Conservation (phyloP, 169 alveolate genomes). For the Cryptosporidium sp. region DNA sequence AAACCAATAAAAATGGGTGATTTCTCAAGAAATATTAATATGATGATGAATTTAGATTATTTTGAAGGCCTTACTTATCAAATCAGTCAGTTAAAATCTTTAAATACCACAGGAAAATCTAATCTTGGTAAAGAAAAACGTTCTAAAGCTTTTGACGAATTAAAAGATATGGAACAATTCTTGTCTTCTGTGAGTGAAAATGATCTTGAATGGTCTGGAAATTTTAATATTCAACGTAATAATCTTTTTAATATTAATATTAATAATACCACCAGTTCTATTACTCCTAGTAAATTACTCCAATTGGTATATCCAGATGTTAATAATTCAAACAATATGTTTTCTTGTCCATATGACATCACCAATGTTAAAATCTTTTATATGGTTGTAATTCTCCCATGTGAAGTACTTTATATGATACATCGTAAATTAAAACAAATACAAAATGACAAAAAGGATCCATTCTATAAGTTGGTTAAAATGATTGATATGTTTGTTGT, state of each 20-base stretch:
- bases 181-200: slow-evolving; percentile 50
- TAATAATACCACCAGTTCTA: slow-evolving; percentile 9
- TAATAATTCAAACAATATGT: slow-evolving; percentile 20
- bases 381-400: slow-evolving; percentile 35
- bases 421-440: slow-evolving; percentile 9
- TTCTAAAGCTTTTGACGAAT: not conserved
- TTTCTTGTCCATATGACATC: slow-evolving; percentile 73
- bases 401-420: slow-evolving; percentile 45
- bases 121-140: not conserved
- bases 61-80: slow-evolving; percentile 56
- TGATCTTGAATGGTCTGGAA: slow-evolving; percentile 66
- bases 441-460: not conserved
- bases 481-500: slow-evolving; percentile 66
- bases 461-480: slow-evolving; percentile 7
- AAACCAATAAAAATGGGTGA: slow-evolving; percentile 52
- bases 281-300: slow-evolving; percentile 40
- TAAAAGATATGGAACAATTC: slow-evolving; percentile 66
- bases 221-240: not conserved
- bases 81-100: slow-evolving; percentile 38
- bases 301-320: slow-evolving; percentile 61
- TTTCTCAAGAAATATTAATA: slow-evolving; percentile 43
- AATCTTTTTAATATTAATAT: slow-evolving; percentile 14
- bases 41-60: slow-evolving; percentile 63
- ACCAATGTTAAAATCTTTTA: slow-evolving; percentile 38
- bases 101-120: slow-evolving; percentile 2